A percentile compares a stretch with the other conserved stretches of the same genome.
phyloP scores from a whole-genome alignment of 345 rosid genomes.

The Acer yangbiense region DNA sequence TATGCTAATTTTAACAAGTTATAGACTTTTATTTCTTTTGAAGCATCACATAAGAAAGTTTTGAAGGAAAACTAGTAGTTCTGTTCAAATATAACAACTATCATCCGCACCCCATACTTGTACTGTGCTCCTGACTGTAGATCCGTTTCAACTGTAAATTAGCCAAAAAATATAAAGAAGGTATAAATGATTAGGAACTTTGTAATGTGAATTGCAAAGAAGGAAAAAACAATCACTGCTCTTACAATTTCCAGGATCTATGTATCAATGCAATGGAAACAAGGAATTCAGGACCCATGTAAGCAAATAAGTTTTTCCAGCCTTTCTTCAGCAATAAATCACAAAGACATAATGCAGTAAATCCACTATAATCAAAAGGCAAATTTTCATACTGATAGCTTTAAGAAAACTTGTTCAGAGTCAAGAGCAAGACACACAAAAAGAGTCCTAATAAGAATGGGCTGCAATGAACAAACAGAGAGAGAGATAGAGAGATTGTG shows the following conservation, averaged over 20 bases:
- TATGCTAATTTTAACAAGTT: background rate
- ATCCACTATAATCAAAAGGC: no score
- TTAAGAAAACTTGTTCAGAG: no score
- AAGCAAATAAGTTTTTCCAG: slow-evolving; percentile 90
- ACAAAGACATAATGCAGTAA: no score
- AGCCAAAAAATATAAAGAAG: slow-evolving; percentile 24
- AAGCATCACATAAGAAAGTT: slow-evolving; percentile 1
- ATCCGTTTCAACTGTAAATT: slow-evolving; percentile 88
- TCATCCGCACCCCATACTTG: slow-evolving; percentile 67
- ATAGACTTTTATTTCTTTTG: background rate
- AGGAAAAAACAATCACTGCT: slow-evolving; percentile 1
- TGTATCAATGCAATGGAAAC: slow-evolving; percentile 84
- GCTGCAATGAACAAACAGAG: no score
- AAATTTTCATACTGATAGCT: no score
- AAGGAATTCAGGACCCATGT: slow-evolving; percentile 93
- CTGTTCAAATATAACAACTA: background rate
- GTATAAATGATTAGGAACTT: background rate
- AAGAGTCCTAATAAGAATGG: no score
- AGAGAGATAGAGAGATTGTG: no score
- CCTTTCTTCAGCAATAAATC: slow-evolving; percentile 62
- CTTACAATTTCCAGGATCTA: slow-evolving; percentile 98
- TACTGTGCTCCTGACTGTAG: slow-evolving; percentile 87
- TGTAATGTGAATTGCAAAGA: slow-evolving; percentile 5
- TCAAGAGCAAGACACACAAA: no score
- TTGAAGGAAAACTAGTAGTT: background rate